Evolutionary conservation across 106 monocot species (phyloP), one percentile per base, ranked within the genome.

Genomic region (Dendrobium nobile): DNA sequence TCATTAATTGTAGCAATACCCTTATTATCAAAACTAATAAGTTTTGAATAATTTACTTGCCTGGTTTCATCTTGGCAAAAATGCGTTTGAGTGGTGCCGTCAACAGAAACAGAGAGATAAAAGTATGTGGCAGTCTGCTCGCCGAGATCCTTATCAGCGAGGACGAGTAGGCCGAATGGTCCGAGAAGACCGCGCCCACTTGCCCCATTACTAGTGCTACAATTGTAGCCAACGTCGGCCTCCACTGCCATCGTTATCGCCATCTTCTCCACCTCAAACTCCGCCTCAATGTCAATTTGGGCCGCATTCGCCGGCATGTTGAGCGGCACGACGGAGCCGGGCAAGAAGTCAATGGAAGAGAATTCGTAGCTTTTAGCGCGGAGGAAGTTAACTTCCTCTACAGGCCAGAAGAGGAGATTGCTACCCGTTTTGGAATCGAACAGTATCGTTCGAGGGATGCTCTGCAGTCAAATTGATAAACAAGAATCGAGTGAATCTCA

Each of bases 91-190:
- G 88, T 41, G 11, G 13, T 18, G 37, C 90, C 88, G 47, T 87
- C 88, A 0, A 41, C 54, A n/a, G 75, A 56, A 72, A 80, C 83
- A 3, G 81, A 37, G 7, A 93, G 68, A 58, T 90, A 93, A 77
- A 93, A 93, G 77, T 93, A 93, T 1, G 86, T 86, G 3, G 92
- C 90, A 5, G 92, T 93, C 72, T 86, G 86, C 83, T 93, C 92
- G 0, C 59, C 59, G 1, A 80, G 80, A 20, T 80, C 54, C 31
- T 77, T 51, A 72, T 87, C 81, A 8, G 92, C 88, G 17, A 93
- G 78, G 4, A 90, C 90, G 27, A 93, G 90, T 27, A 93, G 75
- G 3, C 92, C 92, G n/a, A 93, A 93, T 0, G 90, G 92, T 1
- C 92, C 92, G 1, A 90, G 79, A 16, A 59, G 9, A 1, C 92